Percentiles rank a stretch among this genome's conserved stretches.
These are phyloP conservation scores for Eustoma russellianum DNA, from an alignment of 257 asterid genomes.

Conservation along the genomic window DNA sequence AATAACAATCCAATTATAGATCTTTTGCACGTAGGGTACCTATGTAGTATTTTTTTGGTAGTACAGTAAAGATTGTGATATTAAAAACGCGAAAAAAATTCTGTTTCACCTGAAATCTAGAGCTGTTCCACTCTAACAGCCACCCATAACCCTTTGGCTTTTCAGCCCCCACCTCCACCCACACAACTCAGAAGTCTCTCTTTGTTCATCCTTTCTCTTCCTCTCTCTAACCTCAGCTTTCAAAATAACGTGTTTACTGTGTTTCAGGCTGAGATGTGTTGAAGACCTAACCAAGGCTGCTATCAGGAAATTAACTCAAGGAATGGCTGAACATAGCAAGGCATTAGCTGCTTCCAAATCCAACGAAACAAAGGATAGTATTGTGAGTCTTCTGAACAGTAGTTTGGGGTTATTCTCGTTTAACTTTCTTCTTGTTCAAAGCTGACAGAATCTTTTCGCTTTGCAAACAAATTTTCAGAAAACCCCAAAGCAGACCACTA, in stretches of 20 bases:
- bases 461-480: constrained; percentile 39
- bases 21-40: neutral
- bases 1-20: neutral
- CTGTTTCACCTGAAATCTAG: no score
- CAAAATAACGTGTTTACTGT: no score
- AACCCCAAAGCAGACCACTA: constrained; percentile 56
- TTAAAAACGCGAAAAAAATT: no score
- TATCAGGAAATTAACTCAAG: constrained; percentile 65
- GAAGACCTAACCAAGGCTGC: constrained; percentile 75
- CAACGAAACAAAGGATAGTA: constrained; percentile 65
- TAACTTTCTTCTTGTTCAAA: constrained; percentile 7
- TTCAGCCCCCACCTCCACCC: no score
- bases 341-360: constrained; percentile 60
- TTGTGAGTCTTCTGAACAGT: constrained; percentile 44
- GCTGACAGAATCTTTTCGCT: constrained; percentile 4
- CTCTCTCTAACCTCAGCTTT: no score
- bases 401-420: constrained; percentile 1
- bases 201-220: no score
- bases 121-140: no score
- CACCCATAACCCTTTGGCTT: no score
- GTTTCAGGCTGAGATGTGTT: constrained; percentile 56
- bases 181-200: no score
- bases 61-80: no score
- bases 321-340: constrained; percentile 59
- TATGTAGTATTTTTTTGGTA: no score